Base-by-base conservation (phyloP, 768 basidiomycete genomes). In the Fomitopsis pulvina region DNA sequence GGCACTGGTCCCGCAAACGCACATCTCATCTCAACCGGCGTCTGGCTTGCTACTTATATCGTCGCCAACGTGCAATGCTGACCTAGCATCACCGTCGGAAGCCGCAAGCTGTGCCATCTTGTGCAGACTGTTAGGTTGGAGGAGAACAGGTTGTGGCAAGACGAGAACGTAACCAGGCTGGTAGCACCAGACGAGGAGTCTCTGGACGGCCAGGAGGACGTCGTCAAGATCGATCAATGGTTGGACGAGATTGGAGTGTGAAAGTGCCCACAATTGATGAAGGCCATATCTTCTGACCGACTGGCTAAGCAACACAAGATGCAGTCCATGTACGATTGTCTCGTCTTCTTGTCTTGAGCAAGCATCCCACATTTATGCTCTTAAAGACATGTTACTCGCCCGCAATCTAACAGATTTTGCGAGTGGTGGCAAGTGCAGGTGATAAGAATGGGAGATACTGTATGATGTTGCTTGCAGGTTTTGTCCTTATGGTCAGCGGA, bases 1-100 rank as follows among this genome's bases (percentile, higher is more conserved):
- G 9, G 72, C 80, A 48, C 67, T 85, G 29, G 72, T 87, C 47
- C 75, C 80, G 7, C 81, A 87, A 61, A 71, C 77, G 20, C 87
- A 83, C 61, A 76, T 87, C 52, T 84, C 80, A 1, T 83, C 81
- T 20, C 66, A 85, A 56, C 82, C 85, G 1, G 80, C 80, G 5
- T 69, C 73, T 4, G 85, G 75, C 0, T 68, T 87, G 43, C 71
- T 83, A 50, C 69, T 87, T n/a, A 72, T 83, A 27, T 75, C 77
- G 21, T 80, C 79, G 8, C 80, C 79, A 1, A 42, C 68, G 9
- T 68, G 71, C 37, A 74, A 78, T 47, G 56, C 60, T 7, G 60
- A 64, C 1, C 58, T 76, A 18, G 45, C 62, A 2, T 56, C 53
- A 11, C 20, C 45, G n/a, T 38, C 37, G 2, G n/a, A 26, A 4